A percentile compares a stretch with the other conserved stretches of the same genome.
phyloP scores from a whole-genome alignment of 257 asterid genomes.

The Salvia miltiorrhiza region DNA sequence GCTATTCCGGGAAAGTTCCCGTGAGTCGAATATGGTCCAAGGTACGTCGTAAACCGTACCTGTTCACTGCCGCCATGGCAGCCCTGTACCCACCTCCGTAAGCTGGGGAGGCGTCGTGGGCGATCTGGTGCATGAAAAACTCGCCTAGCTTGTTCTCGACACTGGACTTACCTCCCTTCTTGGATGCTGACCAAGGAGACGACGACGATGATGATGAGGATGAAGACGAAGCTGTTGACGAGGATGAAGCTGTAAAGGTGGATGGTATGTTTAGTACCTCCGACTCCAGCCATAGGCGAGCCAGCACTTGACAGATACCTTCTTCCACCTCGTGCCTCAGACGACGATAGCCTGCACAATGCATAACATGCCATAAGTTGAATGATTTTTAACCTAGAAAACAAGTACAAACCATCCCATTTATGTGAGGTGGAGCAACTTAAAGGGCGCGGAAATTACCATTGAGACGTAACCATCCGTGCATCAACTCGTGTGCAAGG shows the following conservation, averaged over 20 bases:
- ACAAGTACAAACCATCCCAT: not conserved
- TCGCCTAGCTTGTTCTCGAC: conserved; percentile 74
- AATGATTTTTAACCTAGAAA: not conserved
- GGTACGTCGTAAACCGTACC: conserved; percentile 67
- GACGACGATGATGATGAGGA: conserved; percentile 17
- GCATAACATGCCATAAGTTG: not conserved
- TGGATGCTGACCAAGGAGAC: conserved; percentile 26
- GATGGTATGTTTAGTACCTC: conserved; percentile 48
- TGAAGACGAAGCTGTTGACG: conserved; percentile 17
- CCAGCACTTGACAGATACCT: conserved; percentile 94
- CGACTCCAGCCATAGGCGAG: conserved; percentile 85
- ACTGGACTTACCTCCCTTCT: conserved; percentile 67
- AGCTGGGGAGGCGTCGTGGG: conserved; percentile 79
- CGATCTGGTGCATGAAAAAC: conserved; percentile 92
- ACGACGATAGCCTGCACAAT: conserved; percentile 53
- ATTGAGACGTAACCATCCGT: conserved; percentile 93
- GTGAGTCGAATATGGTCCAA: conserved; percentile 70
- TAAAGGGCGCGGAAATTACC: conserved; percentile 36
- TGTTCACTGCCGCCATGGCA: conserved; percentile 76
- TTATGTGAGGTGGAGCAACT: not conserved
- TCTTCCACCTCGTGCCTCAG: conserved; percentile 83
- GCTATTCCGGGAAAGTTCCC: conserved; percentile 55
- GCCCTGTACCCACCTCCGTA: conserved; percentile 89
- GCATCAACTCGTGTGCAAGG: conserved; percentile 99
- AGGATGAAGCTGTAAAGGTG: conserved; percentile 31